These are phyloP conservation scores for Neoboletus magnificus DNA, from an alignment of 768 basidiomycete species.

Conservation along the genomic window DNA sequence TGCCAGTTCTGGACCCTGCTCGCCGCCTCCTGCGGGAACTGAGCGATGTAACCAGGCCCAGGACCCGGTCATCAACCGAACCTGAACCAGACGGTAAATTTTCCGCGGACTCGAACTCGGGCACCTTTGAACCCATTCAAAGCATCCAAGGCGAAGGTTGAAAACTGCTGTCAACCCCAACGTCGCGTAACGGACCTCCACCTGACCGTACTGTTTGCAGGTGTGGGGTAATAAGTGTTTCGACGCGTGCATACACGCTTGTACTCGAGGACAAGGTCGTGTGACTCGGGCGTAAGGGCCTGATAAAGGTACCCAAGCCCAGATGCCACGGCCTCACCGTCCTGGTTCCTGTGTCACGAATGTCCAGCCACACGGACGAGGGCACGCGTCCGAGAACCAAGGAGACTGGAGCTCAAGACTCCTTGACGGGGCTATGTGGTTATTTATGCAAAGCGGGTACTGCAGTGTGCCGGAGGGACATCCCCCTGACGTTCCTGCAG, in stretches of 20 bases:
- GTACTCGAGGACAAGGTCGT: neutral
- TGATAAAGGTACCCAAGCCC: neutral
- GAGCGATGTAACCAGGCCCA: neutral
- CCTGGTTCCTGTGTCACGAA: neutral
- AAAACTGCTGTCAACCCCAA: too few relatives aligned
- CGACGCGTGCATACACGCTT: neutral
- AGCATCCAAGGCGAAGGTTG: neutral
- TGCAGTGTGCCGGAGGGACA: neutral
- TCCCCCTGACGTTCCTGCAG: neutral
- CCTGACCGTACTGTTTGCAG: too few relatives aligned
- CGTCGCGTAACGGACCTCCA: too few relatives aligned
- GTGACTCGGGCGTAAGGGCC: neutral
- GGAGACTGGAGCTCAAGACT: neutral
- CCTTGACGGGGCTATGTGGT: neutral
- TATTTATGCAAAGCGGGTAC: neutral
- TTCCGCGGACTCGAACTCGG: neutral
- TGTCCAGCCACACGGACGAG: neutral
- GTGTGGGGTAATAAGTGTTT: neutral
- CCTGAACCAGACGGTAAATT: neutral
- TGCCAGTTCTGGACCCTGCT: neutral
- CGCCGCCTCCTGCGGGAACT: neutral
- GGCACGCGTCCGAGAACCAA: neutral
- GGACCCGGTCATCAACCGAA: neutral
- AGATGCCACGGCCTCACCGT: neutral
- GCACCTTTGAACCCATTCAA: neutral